Evolutionary conservation across 805 yeast species (phyloP).

Genomic region (Candida alai): DNA sequence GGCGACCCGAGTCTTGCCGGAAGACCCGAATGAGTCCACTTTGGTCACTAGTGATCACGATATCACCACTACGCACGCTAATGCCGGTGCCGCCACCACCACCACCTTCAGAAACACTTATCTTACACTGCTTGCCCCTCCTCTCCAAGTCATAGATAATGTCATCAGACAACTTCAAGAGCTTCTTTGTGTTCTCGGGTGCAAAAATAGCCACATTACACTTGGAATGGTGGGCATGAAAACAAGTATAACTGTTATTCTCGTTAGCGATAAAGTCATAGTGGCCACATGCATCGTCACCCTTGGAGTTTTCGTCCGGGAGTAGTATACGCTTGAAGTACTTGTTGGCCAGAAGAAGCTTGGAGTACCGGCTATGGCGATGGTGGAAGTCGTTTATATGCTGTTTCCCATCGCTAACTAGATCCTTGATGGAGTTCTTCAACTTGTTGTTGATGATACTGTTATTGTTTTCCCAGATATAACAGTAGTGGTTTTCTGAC

Average conservation of each 20-base stretch:
- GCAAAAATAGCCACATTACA: conserved; percentile 79
- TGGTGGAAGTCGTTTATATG: conserved; percentile 29
- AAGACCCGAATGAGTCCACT: conserved; percentile 71
- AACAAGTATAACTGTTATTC: conserved; percentile 60
- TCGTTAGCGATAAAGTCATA: conserved; percentile 40
- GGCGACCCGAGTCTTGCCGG: conserved; percentile 70
- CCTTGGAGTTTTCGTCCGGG: conserved; percentile 16
- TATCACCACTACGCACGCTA: conserved; percentile 29
- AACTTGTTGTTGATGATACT: conserved; percentile 38
- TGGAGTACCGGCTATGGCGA: conserved; percentile 24
- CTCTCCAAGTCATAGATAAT: conserved; percentile 61
- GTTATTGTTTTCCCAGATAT: conserved; percentile 65
- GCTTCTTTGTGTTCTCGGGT: conserved; percentile 61
- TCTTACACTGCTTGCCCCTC: conserved; percentile 17
- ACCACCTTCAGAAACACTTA: conserved; percentile 3
- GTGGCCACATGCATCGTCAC: no score
- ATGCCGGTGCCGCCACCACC: conserved; percentile 6
- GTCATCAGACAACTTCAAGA: conserved; percentile 72
- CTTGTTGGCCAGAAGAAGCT: conserved; percentile 25
- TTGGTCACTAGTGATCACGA: conserved; percentile 75
- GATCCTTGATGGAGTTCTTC: conserved; percentile 30
- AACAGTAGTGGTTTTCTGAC: conserved; percentile 85
- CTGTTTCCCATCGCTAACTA: conserved; percentile 27
- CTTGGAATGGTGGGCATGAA: conserved; percentile 71
- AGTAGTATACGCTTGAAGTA: conserved; percentile 21